phyloP scores from a whole-genome alignment of 768 basidiomycete species.

The Candolleomyces aberdarensis region DNA sequence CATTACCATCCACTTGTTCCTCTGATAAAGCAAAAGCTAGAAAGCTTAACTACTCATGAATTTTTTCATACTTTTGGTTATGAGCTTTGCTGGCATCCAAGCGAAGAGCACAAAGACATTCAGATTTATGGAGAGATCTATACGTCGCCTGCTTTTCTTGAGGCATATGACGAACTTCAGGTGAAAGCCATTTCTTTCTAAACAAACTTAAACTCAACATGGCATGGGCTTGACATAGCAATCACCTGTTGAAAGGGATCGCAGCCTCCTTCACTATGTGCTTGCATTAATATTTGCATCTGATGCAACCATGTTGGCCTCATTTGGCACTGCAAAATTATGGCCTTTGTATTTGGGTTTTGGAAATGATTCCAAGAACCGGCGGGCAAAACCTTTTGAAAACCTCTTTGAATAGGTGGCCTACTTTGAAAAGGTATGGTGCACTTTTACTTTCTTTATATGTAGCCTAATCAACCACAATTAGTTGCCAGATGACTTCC shows the following conservation, averaged over 20 bases:
- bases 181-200: too few species aligned
- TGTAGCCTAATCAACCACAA: neutral
- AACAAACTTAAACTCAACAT: too few species aligned
- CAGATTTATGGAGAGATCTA: conserved; percentile 6
- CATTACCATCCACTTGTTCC: neutral
- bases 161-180: conserved; percentile 7
- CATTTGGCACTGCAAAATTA: neutral
- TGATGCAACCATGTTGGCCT: conserved; percentile 12
- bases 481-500: conserved; percentile 18
- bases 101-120: neutral
- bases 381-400: neutral
- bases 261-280: neutral
- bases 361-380: too few species aligned
- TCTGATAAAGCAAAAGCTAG: neutral
- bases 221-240: neutral
- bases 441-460: neutral
- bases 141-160: conserved; percentile 2
- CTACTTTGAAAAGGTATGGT: conserved; percentile 11
- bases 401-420: conserved; percentile 10
- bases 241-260: neutral
- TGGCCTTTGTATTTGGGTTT: neutral
- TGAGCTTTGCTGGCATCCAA: too few species aligned
- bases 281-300: too few species aligned
- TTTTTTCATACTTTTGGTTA: too few species aligned
- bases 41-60: too few species aligned